phyloP scores from a whole-genome alignment of 768 basidiomycete genomes.

The Cystobasidiopsis lactophilus region DNA sequence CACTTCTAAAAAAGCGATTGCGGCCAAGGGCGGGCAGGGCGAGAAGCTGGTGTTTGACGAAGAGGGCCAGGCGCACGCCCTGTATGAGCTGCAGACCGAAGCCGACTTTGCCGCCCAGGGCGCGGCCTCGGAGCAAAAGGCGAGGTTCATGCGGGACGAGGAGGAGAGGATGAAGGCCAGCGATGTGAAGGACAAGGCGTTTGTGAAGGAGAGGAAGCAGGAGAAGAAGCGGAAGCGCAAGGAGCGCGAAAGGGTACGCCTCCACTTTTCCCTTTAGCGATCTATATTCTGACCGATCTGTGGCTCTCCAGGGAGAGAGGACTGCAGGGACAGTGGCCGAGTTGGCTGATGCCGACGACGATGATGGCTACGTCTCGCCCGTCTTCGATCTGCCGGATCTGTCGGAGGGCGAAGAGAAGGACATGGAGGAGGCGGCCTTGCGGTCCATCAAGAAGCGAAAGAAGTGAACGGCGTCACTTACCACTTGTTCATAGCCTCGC shows the following conservation, averaged over 20 bases:
- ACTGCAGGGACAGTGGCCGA: slow-evolving; percentile 3
- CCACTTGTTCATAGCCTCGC: too few relatives aligned
- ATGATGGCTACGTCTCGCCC: slow-evolving; percentile 50
- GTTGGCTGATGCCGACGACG: slow-evolving; percentile 22
- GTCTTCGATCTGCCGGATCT: slow-evolving; percentile 38
- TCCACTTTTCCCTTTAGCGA: slow-evolving; percentile 27
- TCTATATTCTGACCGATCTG: slow-evolving; percentile 20
- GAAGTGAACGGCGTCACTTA: background rate
- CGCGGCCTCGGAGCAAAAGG: slow-evolving; percentile 43
- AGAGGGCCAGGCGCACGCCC: slow-evolving; percentile 51
- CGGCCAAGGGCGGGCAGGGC: slow-evolving; percentile 49
- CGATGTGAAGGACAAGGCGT: slow-evolving; percentile 54
- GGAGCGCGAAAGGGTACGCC: slow-evolving; percentile 25
- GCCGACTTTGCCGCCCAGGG: slow-evolving; percentile 40
- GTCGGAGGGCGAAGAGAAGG: slow-evolving; percentile 17
- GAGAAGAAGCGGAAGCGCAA: slow-evolving; percentile 88
- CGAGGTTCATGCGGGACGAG: slow-evolving; percentile 50
- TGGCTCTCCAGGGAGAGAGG: background rate
- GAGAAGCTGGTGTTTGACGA: slow-evolving; percentile 75
- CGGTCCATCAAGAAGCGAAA: slow-evolving; percentile 3
- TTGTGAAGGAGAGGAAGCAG: slow-evolving; percentile 63
- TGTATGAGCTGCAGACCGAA: slow-evolving; percentile 61
- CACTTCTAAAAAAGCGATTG: slow-evolving; percentile 48
- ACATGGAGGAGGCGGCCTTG: background rate
- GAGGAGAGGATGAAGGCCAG: slow-evolving; percentile 44